Evolutionary conservation across 1,284 basidiomycete genomes (phyloP).

Genomic region (Chalciporus sp.): DNA sequence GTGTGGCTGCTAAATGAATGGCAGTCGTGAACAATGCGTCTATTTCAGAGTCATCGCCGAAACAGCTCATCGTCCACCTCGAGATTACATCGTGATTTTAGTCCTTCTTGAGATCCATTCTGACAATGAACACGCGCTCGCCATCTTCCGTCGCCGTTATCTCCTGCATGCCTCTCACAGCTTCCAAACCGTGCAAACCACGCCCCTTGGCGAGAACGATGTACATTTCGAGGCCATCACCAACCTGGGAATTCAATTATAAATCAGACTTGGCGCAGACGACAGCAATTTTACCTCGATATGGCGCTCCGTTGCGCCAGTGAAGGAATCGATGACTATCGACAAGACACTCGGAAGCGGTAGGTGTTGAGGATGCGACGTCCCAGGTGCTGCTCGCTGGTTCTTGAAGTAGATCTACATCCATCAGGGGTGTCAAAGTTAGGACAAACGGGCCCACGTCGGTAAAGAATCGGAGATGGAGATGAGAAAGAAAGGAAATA

Average conservation of each 20-base stretch:
- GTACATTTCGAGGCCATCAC: slow-evolving; percentile 91
- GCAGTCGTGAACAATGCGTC: neutral
- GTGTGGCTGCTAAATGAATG: neutral
- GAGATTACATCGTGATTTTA: slow-evolving; percentile 28
- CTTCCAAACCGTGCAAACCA: slow-evolving; percentile 62
- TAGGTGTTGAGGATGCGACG: slow-evolving; percentile 76
- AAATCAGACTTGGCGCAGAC: slow-evolving; percentile 11
- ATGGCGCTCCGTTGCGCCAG: slow-evolving; percentile 92
- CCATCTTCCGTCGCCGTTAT: slow-evolving; percentile 56
- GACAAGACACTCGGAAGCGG: slow-evolving; percentile 79
- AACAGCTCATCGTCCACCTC: slow-evolving; percentile 5
- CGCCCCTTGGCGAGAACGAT: slow-evolving; percentile 78
- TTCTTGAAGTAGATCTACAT: slow-evolving; percentile 95
- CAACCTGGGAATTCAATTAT: slow-evolving; percentile 60
- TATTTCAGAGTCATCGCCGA: slow-evolving; percentile 1
- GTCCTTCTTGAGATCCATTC: slow-evolving; percentile 75
- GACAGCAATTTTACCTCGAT: slow-evolving; percentile 70
- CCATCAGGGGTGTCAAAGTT: neutral
- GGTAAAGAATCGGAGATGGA: slow-evolving; percentile 46
- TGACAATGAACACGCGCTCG: slow-evolving; percentile 74
- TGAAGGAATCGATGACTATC: slow-evolving; percentile 92
- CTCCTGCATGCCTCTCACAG: slow-evolving; percentile 62
- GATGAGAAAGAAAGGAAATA: neutral
- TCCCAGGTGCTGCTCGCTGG: slow-evolving; percentile 69
- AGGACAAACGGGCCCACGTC: slow-evolving; percentile 42